phyloP scores from a whole-genome alignment of 768 basidiomycete genomes.

The Hydnomerulius pinastri region DNA sequence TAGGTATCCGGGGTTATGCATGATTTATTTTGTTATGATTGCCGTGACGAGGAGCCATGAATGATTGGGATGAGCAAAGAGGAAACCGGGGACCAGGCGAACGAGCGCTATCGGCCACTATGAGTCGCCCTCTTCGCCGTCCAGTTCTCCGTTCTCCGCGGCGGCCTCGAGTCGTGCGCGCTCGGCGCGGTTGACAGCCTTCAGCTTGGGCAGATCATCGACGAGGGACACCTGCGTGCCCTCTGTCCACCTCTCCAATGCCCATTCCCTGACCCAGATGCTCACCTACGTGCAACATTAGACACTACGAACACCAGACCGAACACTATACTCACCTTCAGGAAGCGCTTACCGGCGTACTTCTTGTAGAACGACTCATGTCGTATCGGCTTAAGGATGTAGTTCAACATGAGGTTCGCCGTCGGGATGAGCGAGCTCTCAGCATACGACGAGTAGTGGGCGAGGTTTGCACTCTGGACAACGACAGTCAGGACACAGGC shows the following conservation, averaged over 20 bases:
- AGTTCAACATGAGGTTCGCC: slow-evolving; percentile 87
- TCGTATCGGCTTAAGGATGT: slow-evolving; percentile 68
- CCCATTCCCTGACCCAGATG: slow-evolving; percentile 85
- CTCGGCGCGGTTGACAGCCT: slow-evolving; percentile 22
- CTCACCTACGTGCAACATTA: slow-evolving; percentile 57
- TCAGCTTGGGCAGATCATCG: slow-evolving; percentile 52
- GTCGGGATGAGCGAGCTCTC: slow-evolving; percentile 78
- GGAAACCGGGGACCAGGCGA: neutral
- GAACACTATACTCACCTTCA: slow-evolving; percentile 58
- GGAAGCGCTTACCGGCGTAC: slow-evolving; percentile 80
- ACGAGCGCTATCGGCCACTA: slow-evolving; percentile 5
- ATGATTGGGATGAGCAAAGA: neutral
- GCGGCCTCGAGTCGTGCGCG: slow-evolving; percentile 15
- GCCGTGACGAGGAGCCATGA: slow-evolving; percentile 1
- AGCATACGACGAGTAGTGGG: slow-evolving; percentile 85
- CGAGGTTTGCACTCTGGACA: slow-evolving; percentile 74
- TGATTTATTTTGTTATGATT: slow-evolving; percentile 22
- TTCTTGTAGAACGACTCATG: slow-evolving; percentile 87
- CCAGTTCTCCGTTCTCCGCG: slow-evolving; percentile 8
- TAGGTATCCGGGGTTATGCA: slow-evolving; percentile 31
- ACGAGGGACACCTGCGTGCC: slow-evolving; percentile 56
- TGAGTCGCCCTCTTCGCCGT: slow-evolving; percentile 15
- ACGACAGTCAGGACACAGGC: slow-evolving; percentile 12
- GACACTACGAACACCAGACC: neutral
- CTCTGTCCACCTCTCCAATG: slow-evolving; percentile 72